A percentile compares a stretch with the other conserved stretches of the same genome.
phyloP scores from a whole-genome alignment of 345 rosid genomes.

The Gossypium raimondii region DNA sequence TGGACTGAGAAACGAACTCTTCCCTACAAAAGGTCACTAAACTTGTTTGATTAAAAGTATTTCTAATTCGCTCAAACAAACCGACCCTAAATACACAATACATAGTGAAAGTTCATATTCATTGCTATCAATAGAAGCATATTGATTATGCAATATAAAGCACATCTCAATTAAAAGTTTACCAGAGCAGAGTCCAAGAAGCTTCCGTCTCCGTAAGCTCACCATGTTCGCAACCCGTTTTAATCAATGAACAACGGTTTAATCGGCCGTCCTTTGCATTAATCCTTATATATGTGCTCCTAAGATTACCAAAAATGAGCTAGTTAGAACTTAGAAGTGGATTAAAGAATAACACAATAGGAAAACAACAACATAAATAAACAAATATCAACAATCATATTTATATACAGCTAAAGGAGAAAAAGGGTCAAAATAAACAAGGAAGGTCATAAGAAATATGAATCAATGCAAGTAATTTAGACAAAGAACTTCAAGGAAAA shows the following conservation, averaged over 20 bases:
- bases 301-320: constrained; percentile 18
- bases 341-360: not conserved
- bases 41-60: not conserved
- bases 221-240: constrained; percentile 51
- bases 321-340: not conserved
- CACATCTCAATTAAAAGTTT: constrained; percentile 22
- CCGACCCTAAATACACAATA: not conserved
- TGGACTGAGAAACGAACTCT: constrained; percentile 51
- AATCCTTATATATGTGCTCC: constrained; percentile 21
- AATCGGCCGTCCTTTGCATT: constrained; percentile 21
- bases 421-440: not conserved
- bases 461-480: constrained; percentile 6
- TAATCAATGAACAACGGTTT: constrained; percentile 17
- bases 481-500: not conserved
- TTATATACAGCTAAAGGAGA: not conserved
- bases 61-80: not conserved
- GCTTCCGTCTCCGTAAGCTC: constrained; percentile 23
- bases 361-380: not conserved
- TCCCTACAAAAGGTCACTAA: constrained; percentile 35
- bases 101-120: not conserved
- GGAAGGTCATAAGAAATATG: not conserved
- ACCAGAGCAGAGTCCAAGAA: constrained; percentile 43
- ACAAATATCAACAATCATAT: not conserved
- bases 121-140: constrained; percentile 7
- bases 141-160: constrained; percentile 9